Percentiles rank a stretch among this genome's conserved stretches.
phyloP scores from a whole-genome alignment of 1,284 basidiomycete species.

The Psilocybe mexicana region DNA sequence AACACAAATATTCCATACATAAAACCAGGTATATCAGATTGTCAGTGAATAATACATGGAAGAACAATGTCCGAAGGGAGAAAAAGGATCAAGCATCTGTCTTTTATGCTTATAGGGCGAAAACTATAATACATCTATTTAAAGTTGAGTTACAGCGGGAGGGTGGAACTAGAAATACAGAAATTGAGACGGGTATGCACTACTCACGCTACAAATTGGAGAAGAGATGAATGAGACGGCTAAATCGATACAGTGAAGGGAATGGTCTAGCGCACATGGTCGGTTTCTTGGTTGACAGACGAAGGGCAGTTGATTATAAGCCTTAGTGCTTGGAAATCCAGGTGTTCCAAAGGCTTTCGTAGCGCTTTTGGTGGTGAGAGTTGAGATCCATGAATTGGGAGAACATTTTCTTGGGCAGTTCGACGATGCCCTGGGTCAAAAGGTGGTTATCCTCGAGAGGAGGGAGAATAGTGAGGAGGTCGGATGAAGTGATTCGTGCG shows the following conservation, averaged over 20 bases:
- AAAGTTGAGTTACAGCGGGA: no score
- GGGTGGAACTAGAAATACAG: conserved; percentile 28
- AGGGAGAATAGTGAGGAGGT: conserved; percentile 59
- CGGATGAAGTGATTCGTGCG: conserved; percentile 56
- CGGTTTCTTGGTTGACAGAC: not conserved
- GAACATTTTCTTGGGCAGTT: conserved; percentile 57
- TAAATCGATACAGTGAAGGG: conserved; percentile 18
- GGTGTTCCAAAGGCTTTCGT: conserved; percentile 54
- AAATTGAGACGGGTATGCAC: conserved; percentile 3
- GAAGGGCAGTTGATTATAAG: not conserved
- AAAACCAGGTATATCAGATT: no score
- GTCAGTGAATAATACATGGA: no score
- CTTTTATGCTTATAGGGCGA: no score
- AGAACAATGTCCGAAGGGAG: no score
- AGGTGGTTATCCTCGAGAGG: conserved; percentile 30
- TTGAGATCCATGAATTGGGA: conserved; percentile 53
- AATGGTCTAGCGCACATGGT: conserved; percentile 9
- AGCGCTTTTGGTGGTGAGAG: conserved; percentile 46
- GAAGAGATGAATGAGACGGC: not conserved
- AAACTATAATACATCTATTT: no score
- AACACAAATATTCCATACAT: no score
- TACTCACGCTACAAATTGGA: conserved; percentile 26
- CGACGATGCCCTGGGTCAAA: conserved; percentile 50
- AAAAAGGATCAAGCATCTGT: no score
- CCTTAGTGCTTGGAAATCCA: conserved; percentile 19